Base-by-base conservation (phyloP, 1,139 yeast genomes). In the Pichia sp. region DNA sequence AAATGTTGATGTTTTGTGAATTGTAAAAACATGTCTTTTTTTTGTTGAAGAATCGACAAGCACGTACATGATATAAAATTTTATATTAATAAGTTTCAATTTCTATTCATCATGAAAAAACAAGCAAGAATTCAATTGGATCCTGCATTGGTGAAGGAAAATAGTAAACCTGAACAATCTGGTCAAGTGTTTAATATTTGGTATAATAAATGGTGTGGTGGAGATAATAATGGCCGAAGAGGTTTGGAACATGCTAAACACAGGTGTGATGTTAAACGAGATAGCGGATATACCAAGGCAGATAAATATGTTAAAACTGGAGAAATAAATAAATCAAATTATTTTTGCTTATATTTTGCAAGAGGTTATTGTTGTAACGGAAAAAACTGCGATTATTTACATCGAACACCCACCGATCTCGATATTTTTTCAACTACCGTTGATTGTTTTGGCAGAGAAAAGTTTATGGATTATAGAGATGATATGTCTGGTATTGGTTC, bases 401-500 rank as follows among this genome's bases (percentile, higher is more conserved):
- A 93, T 67, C 72, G 96, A 47, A 65, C 87, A 18, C 99, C 99
- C 0, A 67, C 66, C 0, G 75, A 73, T 7, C 61, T 66, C 7
- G 83, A 79, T 59, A 58, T 66, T 29, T 60, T 60, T 28, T 66
- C 70, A 1, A 74, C 83, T 0, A 83, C 89, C 1, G 80, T 83
- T 42, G 99, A 93, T 68, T 91, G 98, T 62, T 93, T 93, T 73
- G 98, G 98, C 0, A 73, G 99, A 53, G 96, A 88, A 64, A 88
- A 86, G 66, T 86, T 87, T 56, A 75, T 87, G 0, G 87, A 82
- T 45, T 88, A 88, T 64, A 73, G 90, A 58, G 97, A 91, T 60
- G 99, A 93, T 67, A 89, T 90, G 96, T 84, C 87, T 45, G 99
- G 98, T 27, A 86, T 89, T 3, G 99, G 98, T 0, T 83, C 91